A percentile compares a stretch with the other conserved stretches of the same genome.
These are phyloP conservation scores for Diutina neorugosa DNA, from an alignment of 1,139 yeast species.

Conservation along the genomic window DNA sequence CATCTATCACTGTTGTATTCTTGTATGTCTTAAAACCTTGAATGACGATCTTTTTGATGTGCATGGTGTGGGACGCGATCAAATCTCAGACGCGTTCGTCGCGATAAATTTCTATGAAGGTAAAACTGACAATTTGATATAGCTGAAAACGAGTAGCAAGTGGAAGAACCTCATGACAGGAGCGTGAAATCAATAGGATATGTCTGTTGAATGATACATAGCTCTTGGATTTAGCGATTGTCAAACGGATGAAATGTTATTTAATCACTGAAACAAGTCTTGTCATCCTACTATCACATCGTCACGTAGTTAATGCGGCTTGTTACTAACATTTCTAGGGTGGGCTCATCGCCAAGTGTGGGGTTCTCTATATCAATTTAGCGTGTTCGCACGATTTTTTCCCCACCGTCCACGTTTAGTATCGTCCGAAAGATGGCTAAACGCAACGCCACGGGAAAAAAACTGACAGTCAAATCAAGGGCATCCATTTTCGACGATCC, in stretches of 20 bases:
- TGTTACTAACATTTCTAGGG: too few species aligned
- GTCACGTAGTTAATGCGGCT: too few species aligned
- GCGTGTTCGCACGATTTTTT: background rate
- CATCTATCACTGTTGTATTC: constrained; percentile 68
- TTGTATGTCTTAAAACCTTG: constrained; percentile 95
- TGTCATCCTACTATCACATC: too few species aligned
- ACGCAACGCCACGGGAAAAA: background rate
- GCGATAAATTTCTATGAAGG: too few species aligned
- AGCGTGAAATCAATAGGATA: too few species aligned
- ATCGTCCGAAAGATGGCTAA: background rate
- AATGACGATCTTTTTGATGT: constrained; percentile 43
- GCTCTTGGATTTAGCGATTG: too few species aligned
- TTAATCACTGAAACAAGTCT: too few species aligned
- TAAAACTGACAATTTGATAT: too few species aligned
- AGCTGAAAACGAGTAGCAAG: too few species aligned
- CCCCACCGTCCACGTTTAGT: background rate
- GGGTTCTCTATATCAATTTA: background rate
- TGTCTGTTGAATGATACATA: too few species aligned
- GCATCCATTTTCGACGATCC: background rate
- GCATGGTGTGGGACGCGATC: constrained; percentile 14
- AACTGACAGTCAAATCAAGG: background rate
- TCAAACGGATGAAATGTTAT: too few species aligned
- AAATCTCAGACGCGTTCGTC: background rate
- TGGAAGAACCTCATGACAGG: too few species aligned
- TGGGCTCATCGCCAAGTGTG: background rate